Base-by-base conservation (phyloP, 2,329 filamentous ascomycete genomes). In the Fusarium chlamydosporum region DNA sequence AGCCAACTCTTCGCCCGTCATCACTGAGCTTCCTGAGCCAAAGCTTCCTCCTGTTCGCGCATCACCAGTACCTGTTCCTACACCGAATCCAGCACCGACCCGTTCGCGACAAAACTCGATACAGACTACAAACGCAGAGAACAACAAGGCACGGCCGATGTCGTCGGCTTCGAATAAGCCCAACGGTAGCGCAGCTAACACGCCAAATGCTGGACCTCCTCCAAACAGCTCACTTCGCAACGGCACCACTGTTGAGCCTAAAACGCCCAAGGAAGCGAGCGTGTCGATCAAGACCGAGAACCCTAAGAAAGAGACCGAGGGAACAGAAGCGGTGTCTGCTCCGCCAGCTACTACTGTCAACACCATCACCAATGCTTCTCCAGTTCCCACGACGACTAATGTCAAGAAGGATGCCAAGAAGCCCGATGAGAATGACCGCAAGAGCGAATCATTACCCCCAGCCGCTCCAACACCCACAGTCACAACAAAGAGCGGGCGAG, bases 61-160 rank as follows among this genome's bases (percentile, higher is more conserved):
- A 55, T 92, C 90, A 40, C 91, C 91, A 29, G 87, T 85, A 10
- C 89, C 89, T 8, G 79, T 80, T 46, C 80, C 80, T 61, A 79
- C 81, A 31, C 82, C 88, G 60, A 87, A 91, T 42, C 90, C 92
- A 13, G 84, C 87, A 51, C 89, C 90, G 7, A 89, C 91, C 7
- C 88, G 93, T 70, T 88, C 89, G 37, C 89, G 93, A 74, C 92
- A 94, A 76, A 94, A 91, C 74, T 92, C 92, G 16, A 86, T 88
- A 56, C 86, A 88, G 60, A 85, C 86, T 35, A 62, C 60, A n/a
- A 81, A 79, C 52, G 81, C 81, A 34, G 89, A 92, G 62, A 84
- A 83, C 65, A 75, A 79, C 56, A 84, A 84, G 56, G 79, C 83
- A 63, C 83, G 87, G 35, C 87, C 89, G 3, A 79, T 85, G 7